Base-by-base conservation (phyloP, 225 moss, liverwort and hornwort species). In the Polytrichum formosum region DNA sequence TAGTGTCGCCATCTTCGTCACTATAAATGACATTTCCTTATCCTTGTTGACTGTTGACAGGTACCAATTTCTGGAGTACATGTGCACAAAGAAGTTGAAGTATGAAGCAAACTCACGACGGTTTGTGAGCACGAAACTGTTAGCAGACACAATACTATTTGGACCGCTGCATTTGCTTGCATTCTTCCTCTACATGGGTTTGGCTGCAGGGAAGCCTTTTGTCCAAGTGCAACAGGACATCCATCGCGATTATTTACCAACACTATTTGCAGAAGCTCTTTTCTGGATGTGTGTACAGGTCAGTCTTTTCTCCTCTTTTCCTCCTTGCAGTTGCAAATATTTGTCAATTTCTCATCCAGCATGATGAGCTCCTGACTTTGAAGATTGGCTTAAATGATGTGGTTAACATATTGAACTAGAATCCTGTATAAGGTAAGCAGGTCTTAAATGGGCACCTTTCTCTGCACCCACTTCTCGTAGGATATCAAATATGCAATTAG, bases 151-250 rank as follows among this genome's bases (percentile, higher is more conserved):
- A 26, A 56, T 70, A 18, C 5, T 58, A 13, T 70, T 56, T 70
- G 69, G 69, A 30, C 69, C 69, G 0, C 56, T 59, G 28, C 58
- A 70, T 22, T 8, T 70, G 20, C 13, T 70, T 23, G 66, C 72
- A 7, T 82, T 82, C 25, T 75, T 78, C 69, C 65, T 66, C 35
- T 72, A 64, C 37, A 75, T 66, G 75, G 78, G 69, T 28, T 46
- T 78, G 26, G 62, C 62, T 27, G 74, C 72, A 54, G 82, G 82
- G 55, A 70, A 70, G 56, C 28, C 69, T 0, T 23, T 59, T n/a
- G 31, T 58, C 5, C 69, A 58, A 69, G 22, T 70, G 18, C 33
- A 55, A 25, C 21, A 59, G 8, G 69, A 70, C 55, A 70, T 70
- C 23, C 68, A 56, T 25, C 26, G 29, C 31, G 64, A 78, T 46